Evolutionary conservation across 768 basidiomycete genomes (phyloP).

Genomic region (Cyclocybe aegerita): DNA sequence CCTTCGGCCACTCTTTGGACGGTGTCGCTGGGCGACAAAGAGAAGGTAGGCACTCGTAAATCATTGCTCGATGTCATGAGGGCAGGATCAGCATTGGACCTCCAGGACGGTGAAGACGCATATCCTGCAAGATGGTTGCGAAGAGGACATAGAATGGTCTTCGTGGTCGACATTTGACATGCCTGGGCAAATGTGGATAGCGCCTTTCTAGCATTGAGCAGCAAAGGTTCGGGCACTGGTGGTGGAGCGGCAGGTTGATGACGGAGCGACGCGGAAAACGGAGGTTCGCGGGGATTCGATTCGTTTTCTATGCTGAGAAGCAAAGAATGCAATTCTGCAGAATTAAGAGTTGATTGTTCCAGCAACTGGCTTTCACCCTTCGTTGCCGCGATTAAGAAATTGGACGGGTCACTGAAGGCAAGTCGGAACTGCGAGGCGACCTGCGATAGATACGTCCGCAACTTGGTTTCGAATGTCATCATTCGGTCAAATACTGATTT

Average conservation of each 20-base stretch:
- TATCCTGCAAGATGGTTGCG: slow-evolving; percentile 72
- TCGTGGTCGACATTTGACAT: slow-evolving; percentile 78
- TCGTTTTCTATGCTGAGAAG: slow-evolving; percentile 54
- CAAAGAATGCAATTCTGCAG: slow-evolving; percentile 66
- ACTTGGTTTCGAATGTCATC: slow-evolving; percentile 63
- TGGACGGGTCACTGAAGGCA: slow-evolving; percentile 51
- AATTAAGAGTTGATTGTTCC: slow-evolving; percentile 83
- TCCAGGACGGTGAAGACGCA: slow-evolving; percentile 68
- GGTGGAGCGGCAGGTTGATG: slow-evolving; percentile 23
- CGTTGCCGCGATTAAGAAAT: slow-evolving; percentile 55
- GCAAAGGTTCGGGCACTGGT: slow-evolving; percentile 38
- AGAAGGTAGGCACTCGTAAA: slow-evolving; percentile 85
- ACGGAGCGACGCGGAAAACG: slow-evolving; percentile 31
- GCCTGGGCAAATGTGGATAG: slow-evolving; percentile 65
- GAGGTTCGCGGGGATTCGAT: slow-evolving; percentile 19
- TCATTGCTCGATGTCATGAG: slow-evolving; percentile 47
- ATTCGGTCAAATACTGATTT: slow-evolving; percentile 72
- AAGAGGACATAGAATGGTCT: slow-evolving; percentile 83
- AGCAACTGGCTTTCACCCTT: slow-evolving; percentile 74
- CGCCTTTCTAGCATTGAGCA: slow-evolving; percentile 53
- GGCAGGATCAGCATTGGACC: slow-evolving; percentile 48
- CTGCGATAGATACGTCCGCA: slow-evolving; percentile 59
- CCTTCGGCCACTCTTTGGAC: slow-evolving; percentile 92
- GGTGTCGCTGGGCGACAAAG: slow-evolving; percentile 84
- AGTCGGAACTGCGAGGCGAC: slow-evolving; percentile 60